Percentiles rank a stretch among this genome's conserved stretches.
Evolutionary conservation across 345 rosid genomes (phyloP).

Genomic region (Moricandia arvensis): DNA sequence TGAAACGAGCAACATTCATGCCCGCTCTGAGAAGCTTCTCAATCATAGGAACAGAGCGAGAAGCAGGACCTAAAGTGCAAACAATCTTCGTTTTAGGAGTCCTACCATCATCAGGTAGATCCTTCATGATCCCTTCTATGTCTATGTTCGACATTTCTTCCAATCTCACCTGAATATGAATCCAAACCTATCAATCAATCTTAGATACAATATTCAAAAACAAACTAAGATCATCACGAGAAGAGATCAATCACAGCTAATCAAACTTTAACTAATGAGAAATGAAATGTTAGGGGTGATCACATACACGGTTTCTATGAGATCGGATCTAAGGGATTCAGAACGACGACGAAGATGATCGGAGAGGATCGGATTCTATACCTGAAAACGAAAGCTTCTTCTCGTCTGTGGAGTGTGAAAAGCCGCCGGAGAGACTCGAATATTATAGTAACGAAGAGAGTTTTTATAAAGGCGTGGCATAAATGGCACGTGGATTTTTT

Average conservation of each 20-base stretch:
- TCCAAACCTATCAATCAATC: no score
- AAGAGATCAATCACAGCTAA: no score
- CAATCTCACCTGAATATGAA: neutral
- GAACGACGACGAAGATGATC: neutral
- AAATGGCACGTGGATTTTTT: neutral
- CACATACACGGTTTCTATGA: neutral
- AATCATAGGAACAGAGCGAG: neutral
- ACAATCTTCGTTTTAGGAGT: neutral
- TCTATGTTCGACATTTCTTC: neutral
- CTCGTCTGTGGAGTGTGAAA: neutral
- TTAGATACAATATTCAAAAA: no score
- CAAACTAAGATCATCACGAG: no score
- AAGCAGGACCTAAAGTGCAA: neutral
- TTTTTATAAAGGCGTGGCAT: no score
- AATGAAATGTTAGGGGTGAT: neutral
- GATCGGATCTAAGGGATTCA: neutral
- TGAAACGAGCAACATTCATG: neutral
- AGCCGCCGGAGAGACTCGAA: neutral
- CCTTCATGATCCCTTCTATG: neutral
- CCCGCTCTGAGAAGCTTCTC: neutral
- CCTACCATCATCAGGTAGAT: neutral
- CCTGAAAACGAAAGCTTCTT: neutral
- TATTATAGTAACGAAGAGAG: neutral
- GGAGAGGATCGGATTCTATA: no score
- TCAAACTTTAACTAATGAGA: neutral